Base-by-base conservation (phyloP, 2,329 filamentous ascomycete species). In the Diaporthe australafricana region DNA sequence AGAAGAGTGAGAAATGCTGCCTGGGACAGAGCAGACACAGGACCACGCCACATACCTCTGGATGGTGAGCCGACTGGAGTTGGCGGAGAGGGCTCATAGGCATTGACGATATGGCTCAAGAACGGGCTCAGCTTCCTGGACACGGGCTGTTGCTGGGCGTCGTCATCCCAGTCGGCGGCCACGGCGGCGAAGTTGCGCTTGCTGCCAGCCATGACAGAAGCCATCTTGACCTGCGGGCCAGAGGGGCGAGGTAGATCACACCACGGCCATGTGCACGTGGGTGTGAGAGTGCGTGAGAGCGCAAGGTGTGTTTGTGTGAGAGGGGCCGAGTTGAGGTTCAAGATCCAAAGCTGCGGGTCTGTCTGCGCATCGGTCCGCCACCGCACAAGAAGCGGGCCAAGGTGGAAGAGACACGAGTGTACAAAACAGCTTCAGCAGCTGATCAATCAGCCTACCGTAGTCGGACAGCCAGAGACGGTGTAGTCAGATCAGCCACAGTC, bases 111-210 rank as follows among this genome's bases (percentile, higher is more conserved):
- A 3, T 56, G 52, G n/a, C 48, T 66, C 32, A 70, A 32, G 50
- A 60, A 72, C 1, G 72, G 57, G 22, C 65, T 70, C 25, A 60
- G 65, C 45, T 52, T 47, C 20, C 30, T 66, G 16, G 72, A 71
- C 14, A 25, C n/a, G 1, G 45, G 30, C 11, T 62, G 27, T 16
- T 45, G 65, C 17, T 62, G 65, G 38, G 48, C 55, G 40, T 57
- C 55, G 32, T 57, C 50, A 16, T 73, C 72, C 74, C 71, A 73
- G 4, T 72, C 50, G 30, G 68, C 53, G 38, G 74, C 75, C 74
- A 77, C 76, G 25, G 72, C 55, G 22, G 77, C 72, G 53, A 77
- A 77, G 60, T 73, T 74, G 48, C 77, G 77, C 73, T 79, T 79
- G 55, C 75, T 69, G 53, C 77, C 77, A 6, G 74, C 71, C 32